Base-by-base conservation (phyloP, 352 stramenopile species). In the Thraustochytrium sp. region DNA sequence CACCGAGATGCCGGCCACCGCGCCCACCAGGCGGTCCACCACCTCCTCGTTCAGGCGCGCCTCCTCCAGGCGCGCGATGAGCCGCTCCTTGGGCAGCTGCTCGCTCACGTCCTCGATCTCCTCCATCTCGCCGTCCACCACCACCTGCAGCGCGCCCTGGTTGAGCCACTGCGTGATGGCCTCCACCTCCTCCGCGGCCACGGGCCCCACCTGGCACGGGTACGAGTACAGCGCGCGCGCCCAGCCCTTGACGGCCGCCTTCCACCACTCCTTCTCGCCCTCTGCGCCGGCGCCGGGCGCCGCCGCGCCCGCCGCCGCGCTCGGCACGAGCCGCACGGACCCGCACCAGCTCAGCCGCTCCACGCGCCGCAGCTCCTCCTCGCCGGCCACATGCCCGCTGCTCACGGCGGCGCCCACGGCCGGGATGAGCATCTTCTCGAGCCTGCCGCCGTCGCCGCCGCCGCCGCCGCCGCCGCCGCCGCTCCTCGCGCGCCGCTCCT, bases 31-130 rank as follows among this genome's bases (percentile, higher is more conserved):
- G 8, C 29, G 78, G 4, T 34, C 38, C 34, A 85, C 49, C 11
- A 87, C 61, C 2, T 26, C 38, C 13, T 72, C 68, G 26, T 85
- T 38, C 16, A 93, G 77, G 42, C 73, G 59, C 13, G 82, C 72
- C 8, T 59, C 65, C 18, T 49, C 26, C 34, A 94, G 82, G 37
- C 89, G 87, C 51, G 93, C 82, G 64, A 93, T 84, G 44, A 94
- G 89, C 51, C 90, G 90, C 54, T 76, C 86, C 42, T 86, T 84
- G 31, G 91, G 90, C 11, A 95, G 85, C 74, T 93, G 88, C 3
- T 89, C 92, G 44, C 90, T 87, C n/a, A 90, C 90, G 3, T 87
- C 85, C 18, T 85, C 90, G 18, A 92, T 37, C n/a, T 82, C 74
- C 21, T 73, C 74, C 1, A 36, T 16, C 34, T 36, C 16, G n/a